Evolutionary conservation across 805 yeast genomes (phyloP), one percentile per base, ranked within the genome.

Genomic region (Starmerella gropengiesseri): DNA sequence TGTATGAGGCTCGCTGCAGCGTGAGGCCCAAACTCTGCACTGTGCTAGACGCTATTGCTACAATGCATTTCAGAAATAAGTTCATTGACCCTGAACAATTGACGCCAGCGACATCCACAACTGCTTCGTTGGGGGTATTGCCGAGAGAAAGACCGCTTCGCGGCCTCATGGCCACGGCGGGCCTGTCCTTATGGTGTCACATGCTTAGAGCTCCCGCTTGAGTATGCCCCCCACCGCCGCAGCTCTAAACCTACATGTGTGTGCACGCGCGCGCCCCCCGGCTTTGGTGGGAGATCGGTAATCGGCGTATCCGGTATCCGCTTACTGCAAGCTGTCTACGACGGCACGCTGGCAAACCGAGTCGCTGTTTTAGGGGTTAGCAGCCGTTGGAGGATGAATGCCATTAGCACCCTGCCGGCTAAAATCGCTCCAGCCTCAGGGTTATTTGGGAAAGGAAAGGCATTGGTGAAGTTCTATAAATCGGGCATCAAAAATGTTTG

Each of bases 11-110:
- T 37, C 94, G 66, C 61, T 85, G 95, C 30, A 84, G 65, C 2
- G 91, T 82, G 30, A 84, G 69, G 0, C 95, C 94, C 16, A 84
- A 63, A 1, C 91, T 77, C 60, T 85, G 94, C 27, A 78, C 69
- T 1, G 85, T 85, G 3, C 87, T 76, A 7, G 93, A 80, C 9
- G 78, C 51, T 9, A 84, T 70, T 11, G 89, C 93, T 8, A 78
- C 84, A 3, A 68, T 51, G 36, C 46, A 46, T 28, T 46, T 37
- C 47, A 47, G 32, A 12, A 46, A 31, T 14, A 41, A 14, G n/a
- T 28, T 23, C 48, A 45, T 45, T 23, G 19, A 14, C 33, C 21
- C 26, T 32, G 18, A 32, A 20, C 13, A 23, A 14, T 22, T 34
- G 20, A n/a, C 37, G 13, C 27, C 7, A 16, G 28, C 37, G 23